phyloP scores from a whole-genome alignment of 148 eudicot species.

The Drosera capensis region DNA sequence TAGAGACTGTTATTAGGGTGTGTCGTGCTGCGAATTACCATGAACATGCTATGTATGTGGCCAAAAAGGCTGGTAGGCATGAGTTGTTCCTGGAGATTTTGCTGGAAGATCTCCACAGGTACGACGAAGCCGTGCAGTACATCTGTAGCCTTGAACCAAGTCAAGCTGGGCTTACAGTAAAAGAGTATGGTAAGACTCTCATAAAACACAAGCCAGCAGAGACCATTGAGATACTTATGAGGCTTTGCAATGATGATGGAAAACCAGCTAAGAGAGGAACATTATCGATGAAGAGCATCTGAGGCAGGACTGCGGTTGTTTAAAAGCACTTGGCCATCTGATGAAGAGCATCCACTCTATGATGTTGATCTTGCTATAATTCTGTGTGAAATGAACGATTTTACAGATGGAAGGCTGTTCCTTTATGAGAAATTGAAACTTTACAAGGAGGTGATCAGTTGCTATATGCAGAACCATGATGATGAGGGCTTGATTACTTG shows the following conservation, averaged over 20 bases:
- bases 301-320: constrained; percentile 65
- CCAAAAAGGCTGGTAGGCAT: constrained; percentile 90
- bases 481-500: constrained; percentile 82
- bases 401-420: constrained; percentile 54
- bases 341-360: constrained; percentile 60
- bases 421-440: constrained; percentile 84
- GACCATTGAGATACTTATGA: constrained; percentile 69
- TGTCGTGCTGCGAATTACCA: constrained; percentile 95
- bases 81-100: constrained; percentile 89
- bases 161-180: constrained; percentile 87
- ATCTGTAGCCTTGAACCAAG: constrained; percentile 77
- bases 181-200: constrained; percentile 89
- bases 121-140: constrained; percentile 87
- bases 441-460: constrained; percentile 75
- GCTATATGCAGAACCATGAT: constrained; percentile 84
- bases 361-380: constrained; percentile 80
- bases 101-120: constrained; percentile 84
- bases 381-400: constrained; percentile 72
- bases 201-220: constrained; percentile 83
- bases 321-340: constrained; percentile 63
- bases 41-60: constrained; percentile 98
- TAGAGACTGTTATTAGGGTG: constrained; percentile 91
- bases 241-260: constrained; percentile 89
- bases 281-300: constrained; percentile 47
- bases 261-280: constrained; percentile 38